Evolutionary conservation across 768 basidiomycete species (phyloP), one percentile per base, ranked within the genome.

Genomic region (Lentinus brumalis): DNA sequence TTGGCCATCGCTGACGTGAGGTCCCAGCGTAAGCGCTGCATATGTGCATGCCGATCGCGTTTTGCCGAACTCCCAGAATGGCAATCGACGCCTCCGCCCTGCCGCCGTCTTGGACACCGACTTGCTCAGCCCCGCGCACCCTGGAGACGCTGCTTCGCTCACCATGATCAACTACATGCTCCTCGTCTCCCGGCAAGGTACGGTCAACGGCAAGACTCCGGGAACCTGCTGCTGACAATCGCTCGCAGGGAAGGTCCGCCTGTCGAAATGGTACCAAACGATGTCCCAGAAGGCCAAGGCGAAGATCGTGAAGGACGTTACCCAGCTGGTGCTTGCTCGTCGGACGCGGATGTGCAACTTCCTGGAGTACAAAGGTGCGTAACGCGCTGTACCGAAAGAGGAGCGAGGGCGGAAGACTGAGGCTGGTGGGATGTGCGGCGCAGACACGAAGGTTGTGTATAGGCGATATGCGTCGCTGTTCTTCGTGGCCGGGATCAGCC

Each of bases 301-400:
- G 56, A 96, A 95, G 83, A 94, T 96, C 70, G 88, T 97, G 64
- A 95, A 94, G 76, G 96, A 98, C 71, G 91, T 98, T 32, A 96
- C 94, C 1, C 93, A 95, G 74, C 83, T 97, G 39, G 94, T 98
- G 32, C 80, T 96, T 47, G 91, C 88, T 53, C 83, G 96, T 53
- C 82, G 91, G 60, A 92, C 91, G 52, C 82, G 90, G 57, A 96
- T 94, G 93, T 97, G 94, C 72, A 98, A 98, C 76, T 90, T 98
- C 69, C 75, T 98, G 42, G 96, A 98, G 73, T 97, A 97, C 80
- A 97, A 96, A 79, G 96, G 96, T 89, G 60, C 66, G 84, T 61
- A 7, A 12, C 15, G 16, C 18, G 15, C 16, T 16, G 11, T 39
- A 1, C 53, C 5, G 32, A 7, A 39, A 5, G 26, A 29, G 21